Base-by-base conservation (phyloP, 805 yeast species). In the Wickerhamomyces chaumierensis region DNA sequence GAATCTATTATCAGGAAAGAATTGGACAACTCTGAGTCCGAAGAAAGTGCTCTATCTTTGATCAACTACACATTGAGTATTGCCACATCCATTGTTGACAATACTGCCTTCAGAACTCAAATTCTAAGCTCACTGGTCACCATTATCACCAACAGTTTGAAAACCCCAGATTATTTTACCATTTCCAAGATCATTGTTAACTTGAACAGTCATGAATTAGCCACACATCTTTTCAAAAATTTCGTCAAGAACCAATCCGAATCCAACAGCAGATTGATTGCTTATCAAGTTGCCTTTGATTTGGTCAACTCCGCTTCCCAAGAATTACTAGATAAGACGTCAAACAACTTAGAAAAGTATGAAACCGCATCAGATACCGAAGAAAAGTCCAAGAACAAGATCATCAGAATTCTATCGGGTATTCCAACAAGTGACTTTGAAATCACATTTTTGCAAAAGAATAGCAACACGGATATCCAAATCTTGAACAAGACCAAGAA, bases 211-310 rank as follows among this genome's bases (percentile, higher is more conserved):
- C 64, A 75, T 33, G 62, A 65, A 9, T 68, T 83, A 46, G 94
- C 95, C 5, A 68, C 75, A 31, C 66, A 70, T 39, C 63, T 87
- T 35, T 84, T 90, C 58, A 70, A 71, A 48, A 71, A 71, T 42
- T 66, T 84, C 43, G 53, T 85, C 32, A 49, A 53, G 4, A 45
- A 56, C 3, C 58, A 55, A 12, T 59, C 54, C 12, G 60, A 65
- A n/a, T 60, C 68, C 36, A 59, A 58, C 27, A 57, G 66, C 16
- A 72, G 68, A 36, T 66, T 76, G 45, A 68, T 82, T 42, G 94
- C 94, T 3, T 84, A 76, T 60, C 98, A 92, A 66, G 84, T 90
- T 39, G 96, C 96, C 1, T 92, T 92, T 58, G 98, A 92, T 58
- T 71, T 92, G 42, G 96, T 88, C 6, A 78, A 78, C 39, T 78